Conservation (phyloP, 1,284 basidiomycete genomes). For the Malassezia pachydermatis region DNA sequence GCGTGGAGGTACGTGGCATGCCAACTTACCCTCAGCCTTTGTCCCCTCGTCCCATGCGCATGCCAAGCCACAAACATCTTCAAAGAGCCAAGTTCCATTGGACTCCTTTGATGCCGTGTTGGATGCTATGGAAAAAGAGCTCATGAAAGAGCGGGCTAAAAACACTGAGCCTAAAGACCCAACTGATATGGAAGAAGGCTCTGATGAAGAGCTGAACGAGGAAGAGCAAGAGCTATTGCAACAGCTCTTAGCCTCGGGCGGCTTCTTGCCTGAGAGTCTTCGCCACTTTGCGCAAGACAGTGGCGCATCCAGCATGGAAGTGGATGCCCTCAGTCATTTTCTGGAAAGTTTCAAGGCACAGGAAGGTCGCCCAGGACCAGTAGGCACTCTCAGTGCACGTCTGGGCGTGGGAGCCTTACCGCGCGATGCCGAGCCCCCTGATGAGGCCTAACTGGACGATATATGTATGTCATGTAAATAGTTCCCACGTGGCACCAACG, state of each 20-base stretch:
- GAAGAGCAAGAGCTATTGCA: conserved; percentile 17
- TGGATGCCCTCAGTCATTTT: conserved; percentile 10
- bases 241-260: conserved; percentile 12
- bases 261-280: conserved; percentile 12
- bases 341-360: conserved; percentile 18
- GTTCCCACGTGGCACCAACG: no score
- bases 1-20: conserved; percentile 11
- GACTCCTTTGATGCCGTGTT: conserved; percentile 15
- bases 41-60: background rate
- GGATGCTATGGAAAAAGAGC: conserved; percentile 15
- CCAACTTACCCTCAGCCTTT: conserved; percentile 1
- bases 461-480: no score
- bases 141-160: background rate
- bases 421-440: conserved; percentile 18
- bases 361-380: conserved; percentile 18
- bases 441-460: no score
- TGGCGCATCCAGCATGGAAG: background rate
- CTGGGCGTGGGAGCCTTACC: conserved; percentile 42
- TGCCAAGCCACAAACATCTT: background rate
- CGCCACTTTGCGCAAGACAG: conserved; percentile 3
- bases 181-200: conserved; percentile 4
- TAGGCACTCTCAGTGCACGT: conserved; percentile 48
- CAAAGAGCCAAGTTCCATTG: background rate
- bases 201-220: conserved; percentile 6
- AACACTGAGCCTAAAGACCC: background rate